These are phyloP conservation scores for Spathaspora jeffriesii DNA, from an alignment of 1,139 yeast species.

Conservation along the genomic window DNA sequence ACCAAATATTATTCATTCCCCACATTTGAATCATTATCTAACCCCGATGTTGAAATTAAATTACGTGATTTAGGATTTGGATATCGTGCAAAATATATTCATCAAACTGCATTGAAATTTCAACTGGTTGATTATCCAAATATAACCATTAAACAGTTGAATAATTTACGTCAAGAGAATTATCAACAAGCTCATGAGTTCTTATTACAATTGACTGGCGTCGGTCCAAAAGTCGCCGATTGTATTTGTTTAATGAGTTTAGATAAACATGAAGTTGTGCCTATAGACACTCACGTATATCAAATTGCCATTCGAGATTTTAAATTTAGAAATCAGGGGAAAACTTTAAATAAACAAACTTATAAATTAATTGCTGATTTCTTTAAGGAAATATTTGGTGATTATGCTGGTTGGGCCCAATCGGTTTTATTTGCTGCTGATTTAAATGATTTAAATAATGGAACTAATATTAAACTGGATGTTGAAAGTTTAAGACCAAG, in stretches of 20 bases:
- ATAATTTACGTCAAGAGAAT: constrained; percentile 38
- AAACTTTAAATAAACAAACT: constrained; percentile 57
- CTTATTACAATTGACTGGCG: constrained; percentile 75
- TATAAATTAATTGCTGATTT: constrained; percentile 62
- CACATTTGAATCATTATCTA: constrained; percentile 48
- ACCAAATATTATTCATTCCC: constrained; percentile 76
- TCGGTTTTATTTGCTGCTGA: constrained; percentile 89
- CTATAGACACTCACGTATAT: constrained; percentile 96
- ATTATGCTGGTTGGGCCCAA: constrained; percentile 98
- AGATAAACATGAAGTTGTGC: constrained; percentile 86
- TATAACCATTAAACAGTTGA: constrained; percentile 30
- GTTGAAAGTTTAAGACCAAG: constrained; percentile 2
- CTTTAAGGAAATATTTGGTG: constrained; percentile 78
- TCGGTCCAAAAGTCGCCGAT: constrained; percentile 98
- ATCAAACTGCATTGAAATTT: constrained; percentile 65
- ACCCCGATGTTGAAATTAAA: constrained; percentile 38
- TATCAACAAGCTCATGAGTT: constrained; percentile 65
- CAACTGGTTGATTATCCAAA: constrained; percentile 36
- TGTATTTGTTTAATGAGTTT: constrained; percentile 88
- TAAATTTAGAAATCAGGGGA: constrained; percentile 49
- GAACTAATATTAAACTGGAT: constrained; percentile 21
- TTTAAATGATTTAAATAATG: constrained; percentile 61
- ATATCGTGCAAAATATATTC: constrained; percentile 86
- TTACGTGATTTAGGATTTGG: constrained; percentile 78
- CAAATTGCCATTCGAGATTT: constrained; percentile 88